Conservation (phyloP, 192 early-diverging fungal species). For the Phlyctochytrium planicorne region DNA sequence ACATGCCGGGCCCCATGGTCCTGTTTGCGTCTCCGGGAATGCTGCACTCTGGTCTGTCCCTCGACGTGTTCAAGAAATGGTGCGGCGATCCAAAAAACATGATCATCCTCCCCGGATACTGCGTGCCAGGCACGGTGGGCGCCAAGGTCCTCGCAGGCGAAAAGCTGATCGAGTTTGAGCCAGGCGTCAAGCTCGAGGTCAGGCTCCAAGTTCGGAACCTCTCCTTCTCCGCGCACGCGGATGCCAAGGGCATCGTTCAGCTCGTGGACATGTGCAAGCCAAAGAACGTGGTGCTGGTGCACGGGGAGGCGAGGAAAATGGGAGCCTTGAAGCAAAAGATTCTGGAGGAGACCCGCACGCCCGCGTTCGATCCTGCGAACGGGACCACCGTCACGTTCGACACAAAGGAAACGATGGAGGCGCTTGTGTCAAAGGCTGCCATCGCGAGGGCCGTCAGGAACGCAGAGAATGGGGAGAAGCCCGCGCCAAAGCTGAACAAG, state of each 20-base stretch:
- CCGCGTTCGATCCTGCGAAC: constrained; percentile 87
- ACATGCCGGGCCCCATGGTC: constrained; percentile 89
- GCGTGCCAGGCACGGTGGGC: constrained; percentile 94
- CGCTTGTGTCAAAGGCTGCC: constrained; percentile 10
- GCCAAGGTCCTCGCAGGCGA: constrained; percentile 88
- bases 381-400: constrained; percentile 59
- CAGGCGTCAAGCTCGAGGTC: constrained; percentile 64
- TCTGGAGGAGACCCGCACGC: constrained; percentile 73
- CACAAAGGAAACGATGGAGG: constrained; percentile 7
- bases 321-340: constrained; percentile 77
- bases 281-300: constrained; percentile 85
- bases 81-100: constrained; percentile 89
- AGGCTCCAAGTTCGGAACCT: constrained; percentile 93
- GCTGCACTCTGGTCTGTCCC: constrained; percentile 92
- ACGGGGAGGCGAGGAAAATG: constrained; percentile 93
- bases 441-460: neutral
- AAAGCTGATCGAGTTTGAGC: constrained; percentile 82
- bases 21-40: constrained; percentile 97
- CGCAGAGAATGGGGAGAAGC: neutral
- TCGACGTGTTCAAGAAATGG: constrained; percentile 97
- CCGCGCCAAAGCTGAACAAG: too few species aligned
- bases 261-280: constrained; percentile 87
- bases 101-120: constrained; percentile 98
- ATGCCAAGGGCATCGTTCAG: constrained; percentile 97
- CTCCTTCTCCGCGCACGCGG: constrained; percentile 96